Percentiles rank a stretch among this genome's conserved stretches.
These are phyloP conservation scores for Ogataea chonburiensis DNA, from an alignment of 805 yeast genomes.

Conservation along the genomic window DNA sequence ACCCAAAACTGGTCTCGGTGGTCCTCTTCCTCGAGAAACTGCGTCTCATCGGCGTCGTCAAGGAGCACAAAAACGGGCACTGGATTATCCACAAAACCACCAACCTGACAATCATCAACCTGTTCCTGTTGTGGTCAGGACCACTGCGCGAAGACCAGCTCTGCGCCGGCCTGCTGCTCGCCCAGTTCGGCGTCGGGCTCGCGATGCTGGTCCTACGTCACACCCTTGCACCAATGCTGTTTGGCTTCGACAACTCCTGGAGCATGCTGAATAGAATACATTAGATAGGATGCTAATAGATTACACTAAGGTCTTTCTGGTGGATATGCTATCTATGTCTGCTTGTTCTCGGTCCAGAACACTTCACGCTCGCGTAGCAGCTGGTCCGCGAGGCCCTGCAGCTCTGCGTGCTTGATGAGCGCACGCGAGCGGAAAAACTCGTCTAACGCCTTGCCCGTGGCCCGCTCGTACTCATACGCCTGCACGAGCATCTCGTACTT, in stretches of 20 bases:
- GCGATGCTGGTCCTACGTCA: slow-evolving; percentile 72
- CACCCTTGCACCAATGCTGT: slow-evolving; percentile 77
- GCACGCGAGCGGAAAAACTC: slow-evolving; percentile 67
- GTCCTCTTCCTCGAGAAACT: slow-evolving; percentile 48
- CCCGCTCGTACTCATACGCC: slow-evolving; percentile 80
- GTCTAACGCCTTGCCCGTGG: slow-evolving; percentile 55
- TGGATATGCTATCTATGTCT: too few relatives aligned
- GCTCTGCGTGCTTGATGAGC: slow-evolving; percentile 68
- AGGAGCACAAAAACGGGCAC: slow-evolving; percentile 28
- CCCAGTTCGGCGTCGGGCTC: slow-evolving; percentile 69
- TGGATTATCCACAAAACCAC: slow-evolving; percentile 46
- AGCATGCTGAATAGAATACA: slow-evolving; percentile 34
- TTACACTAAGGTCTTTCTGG: too few relatives aligned
- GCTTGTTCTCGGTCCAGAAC: too few relatives aligned
- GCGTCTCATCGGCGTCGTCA: slow-evolving; percentile 46
- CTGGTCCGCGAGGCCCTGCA: slow-evolving; percentile 65
- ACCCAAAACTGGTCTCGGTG: slow-evolving; percentile 30
- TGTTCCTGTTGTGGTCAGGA: slow-evolving; percentile 81
- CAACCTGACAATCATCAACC: slow-evolving; percentile 85
- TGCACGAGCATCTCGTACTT: slow-evolving; percentile 84
- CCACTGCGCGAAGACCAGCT: slow-evolving; percentile 83
- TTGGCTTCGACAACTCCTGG: slow-evolving; percentile 81
- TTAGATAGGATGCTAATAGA: slow-evolving; percentile 4
- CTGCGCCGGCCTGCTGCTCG: slow-evolving; percentile 54
- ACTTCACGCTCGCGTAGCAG: slow-evolving; percentile 45